These are phyloP conservation scores for Onygenales sp. DNA, from an alignment of 2,329 filamentous ascomycete species.

Conservation along the genomic window DNA sequence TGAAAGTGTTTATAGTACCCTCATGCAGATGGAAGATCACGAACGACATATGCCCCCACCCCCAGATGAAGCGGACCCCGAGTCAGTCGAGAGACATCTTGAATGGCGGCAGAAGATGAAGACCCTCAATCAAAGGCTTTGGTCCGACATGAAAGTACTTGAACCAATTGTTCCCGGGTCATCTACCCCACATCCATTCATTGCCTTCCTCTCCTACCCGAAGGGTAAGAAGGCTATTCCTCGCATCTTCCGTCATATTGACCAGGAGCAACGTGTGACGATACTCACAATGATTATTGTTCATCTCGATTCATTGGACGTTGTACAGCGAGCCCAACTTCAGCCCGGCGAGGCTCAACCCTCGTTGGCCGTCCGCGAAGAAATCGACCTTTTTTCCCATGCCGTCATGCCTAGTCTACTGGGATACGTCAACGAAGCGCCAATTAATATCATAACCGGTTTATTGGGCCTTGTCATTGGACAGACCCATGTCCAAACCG, in stretches of 20 bases:
- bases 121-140: conserved; percentile 68
- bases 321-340: conserved; percentile 72
- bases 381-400: conserved; percentile 81
- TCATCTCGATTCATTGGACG: conserved; percentile 84
- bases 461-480: conserved; percentile 76
- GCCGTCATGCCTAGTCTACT: conserved; percentile 86
- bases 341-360: conserved; percentile 61
- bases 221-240: conserved; percentile 97
- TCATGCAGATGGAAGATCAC: conserved; percentile 94
- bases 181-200: conserved; percentile 73
- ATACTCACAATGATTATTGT: conserved; percentile 93
- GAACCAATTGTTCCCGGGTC: conserved; percentile 74
- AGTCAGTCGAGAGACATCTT: conserved; percentile 62
- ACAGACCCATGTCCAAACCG: conserved; percentile 71
- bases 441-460: conserved; percentile 81
- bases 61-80: conserved; percentile 55
- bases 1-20: conserved; percentile 73
- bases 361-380: conserved; percentile 73
- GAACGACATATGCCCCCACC: conserved; percentile 68
- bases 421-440: conserved; percentile 81
- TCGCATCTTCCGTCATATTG: conserved; percentile 87
- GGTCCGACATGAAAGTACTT: conserved; percentile 82
- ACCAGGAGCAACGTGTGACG: conserved; percentile 80
- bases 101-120: conserved; percentile 68
- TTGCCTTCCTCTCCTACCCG: conserved; percentile 83